These are phyloP conservation scores for Amanita muscaria DNA, from an alignment of 768 basidiomycete genomes.

Conservation along the genomic window DNA sequence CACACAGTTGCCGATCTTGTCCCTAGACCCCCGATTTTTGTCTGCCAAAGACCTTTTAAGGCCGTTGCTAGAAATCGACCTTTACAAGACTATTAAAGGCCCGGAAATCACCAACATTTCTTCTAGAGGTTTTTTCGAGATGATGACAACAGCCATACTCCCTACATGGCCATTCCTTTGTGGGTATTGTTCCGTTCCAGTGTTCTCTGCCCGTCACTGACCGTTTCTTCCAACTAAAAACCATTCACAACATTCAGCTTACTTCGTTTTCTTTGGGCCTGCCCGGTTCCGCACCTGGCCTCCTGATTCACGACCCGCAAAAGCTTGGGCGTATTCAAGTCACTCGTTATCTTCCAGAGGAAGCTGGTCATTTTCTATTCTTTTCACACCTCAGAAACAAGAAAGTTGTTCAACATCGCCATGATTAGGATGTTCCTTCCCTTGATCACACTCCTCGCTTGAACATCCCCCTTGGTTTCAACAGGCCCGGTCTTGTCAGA, in stretches of 20 bases:
- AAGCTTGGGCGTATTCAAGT: conserved; percentile 9
- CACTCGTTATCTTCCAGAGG: conserved; percentile 1
- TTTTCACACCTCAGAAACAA: neutral
- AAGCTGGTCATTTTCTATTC: conserved; percentile 22
- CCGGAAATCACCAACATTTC: too few relatives aligned
- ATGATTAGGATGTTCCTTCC: conserved; percentile 35
- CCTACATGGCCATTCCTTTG: too few relatives aligned
- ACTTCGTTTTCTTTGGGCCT: conserved; percentile 36
- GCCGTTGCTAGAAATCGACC: too few relatives aligned
- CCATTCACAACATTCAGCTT: too few relatives aligned
- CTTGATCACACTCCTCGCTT: conserved; percentile 32
- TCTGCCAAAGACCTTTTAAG: too few relatives aligned
- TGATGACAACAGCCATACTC: too few relatives aligned
- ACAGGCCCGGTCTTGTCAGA: conserved; percentile 41
- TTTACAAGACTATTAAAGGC: too few relatives aligned
- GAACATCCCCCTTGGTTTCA: conserved; percentile 34
- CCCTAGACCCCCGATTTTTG: too few relatives aligned
- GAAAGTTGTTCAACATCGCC: conserved; percentile 19
- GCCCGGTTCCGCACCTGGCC: conserved; percentile 64
- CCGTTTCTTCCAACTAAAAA: neutral
- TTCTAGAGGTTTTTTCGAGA: too few relatives aligned
- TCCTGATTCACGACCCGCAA: conserved; percentile 26
- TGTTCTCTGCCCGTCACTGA: neutral
- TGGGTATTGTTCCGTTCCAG: too few relatives aligned
- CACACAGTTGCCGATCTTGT: too few relatives aligned